phyloP scores from a whole-genome alignment of 2,329 filamentous ascomycete genomes.

The Xylariaceae sp. region DNA sequence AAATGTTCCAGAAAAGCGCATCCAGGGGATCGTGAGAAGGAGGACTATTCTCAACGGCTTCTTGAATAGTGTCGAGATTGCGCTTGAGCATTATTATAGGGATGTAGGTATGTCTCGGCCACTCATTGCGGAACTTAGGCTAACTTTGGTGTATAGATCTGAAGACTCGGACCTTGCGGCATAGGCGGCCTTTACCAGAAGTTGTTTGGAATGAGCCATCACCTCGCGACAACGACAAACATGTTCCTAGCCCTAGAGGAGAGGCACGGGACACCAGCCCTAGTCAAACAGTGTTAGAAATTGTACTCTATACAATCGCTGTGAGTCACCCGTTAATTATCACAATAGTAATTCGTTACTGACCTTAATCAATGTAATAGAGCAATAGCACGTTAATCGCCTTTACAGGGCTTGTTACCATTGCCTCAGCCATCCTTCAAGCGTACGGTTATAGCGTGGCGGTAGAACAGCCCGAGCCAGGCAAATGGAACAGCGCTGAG shows the following conservation, averaged over 20 bases:
- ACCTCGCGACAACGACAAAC: not conserved
- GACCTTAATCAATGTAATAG: not conserved
- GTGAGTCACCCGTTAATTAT: constrained; percentile 10
- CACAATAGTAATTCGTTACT: not conserved
- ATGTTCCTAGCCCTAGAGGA: not conserved
- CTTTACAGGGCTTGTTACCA: not conserved
- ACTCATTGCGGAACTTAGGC: not conserved
- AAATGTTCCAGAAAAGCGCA: not conserved
- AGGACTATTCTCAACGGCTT: constrained; percentile 3
- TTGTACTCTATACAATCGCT: not conserved
- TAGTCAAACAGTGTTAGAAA: not conserved
- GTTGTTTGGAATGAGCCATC: not conserved
- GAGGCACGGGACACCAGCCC: not conserved
- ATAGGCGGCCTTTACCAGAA: not conserved
- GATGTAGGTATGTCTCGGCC: not conserved
- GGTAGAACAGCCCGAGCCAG: not conserved
- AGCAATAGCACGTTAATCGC: constrained; percentile 10
- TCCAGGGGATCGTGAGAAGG: not conserved
- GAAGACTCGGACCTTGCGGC: not conserved
- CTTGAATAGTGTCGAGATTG: constrained; percentile 11
- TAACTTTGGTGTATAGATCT: not conserved
- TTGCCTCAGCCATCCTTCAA: constrained; percentile 1
- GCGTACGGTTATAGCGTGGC: constrained; percentile 1
- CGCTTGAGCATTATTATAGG: constrained; percentile 7
- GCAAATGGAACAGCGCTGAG: not conserved